Conservation (phyloP, 495 filamentous ascomycete genomes). For the Trichoderma virens region DNA sequence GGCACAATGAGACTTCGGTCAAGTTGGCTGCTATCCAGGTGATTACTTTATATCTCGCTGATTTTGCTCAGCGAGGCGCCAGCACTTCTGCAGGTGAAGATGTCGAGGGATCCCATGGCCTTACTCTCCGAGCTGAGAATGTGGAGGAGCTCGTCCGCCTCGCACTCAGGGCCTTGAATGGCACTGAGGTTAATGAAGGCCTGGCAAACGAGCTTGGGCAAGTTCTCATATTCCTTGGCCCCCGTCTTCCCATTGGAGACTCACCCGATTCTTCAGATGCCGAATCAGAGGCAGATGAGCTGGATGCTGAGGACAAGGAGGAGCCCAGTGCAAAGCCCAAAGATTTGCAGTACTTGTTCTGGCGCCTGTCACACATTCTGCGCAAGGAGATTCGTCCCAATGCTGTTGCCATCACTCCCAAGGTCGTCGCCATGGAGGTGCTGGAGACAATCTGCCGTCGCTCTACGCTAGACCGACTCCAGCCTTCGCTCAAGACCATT, state of each 20-base stretch:
- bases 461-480: conserved; percentile 49
- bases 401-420: conserved; percentile 54
- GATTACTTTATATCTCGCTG: conserved; percentile 66
- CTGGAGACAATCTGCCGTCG: conserved; percentile 52
- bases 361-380: conserved; percentile 65
- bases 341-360: conserved; percentile 63
- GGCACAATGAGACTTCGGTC: conserved; percentile 65
- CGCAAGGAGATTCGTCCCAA: conserved; percentile 66
- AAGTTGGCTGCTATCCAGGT: conserved; percentile 70
- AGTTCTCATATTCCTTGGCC: conserved; percentile 67
- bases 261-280: conserved; percentile 20
- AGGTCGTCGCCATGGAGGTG: conserved; percentile 68
- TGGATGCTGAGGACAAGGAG: conserved; percentile 33
- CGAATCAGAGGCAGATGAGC: conserved; percentile 35
- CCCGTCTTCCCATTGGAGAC: conserved; percentile 43
- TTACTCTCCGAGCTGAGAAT: conserved; percentile 55
- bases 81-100: conserved; percentile 48
- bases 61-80: conserved; percentile 60
- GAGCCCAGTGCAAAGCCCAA: conserved; percentile 30
- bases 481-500: conserved; percentile 52
- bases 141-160: conserved; percentile 58
- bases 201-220: conserved; percentile 65
- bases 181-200: conserved; percentile 53
- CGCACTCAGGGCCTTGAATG: conserved; percentile 58
- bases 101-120: conserved; percentile 61